Conservation (phyloP, 495 filamentous ascomycete species). For the Aspergillus conjunctus region DNA sequence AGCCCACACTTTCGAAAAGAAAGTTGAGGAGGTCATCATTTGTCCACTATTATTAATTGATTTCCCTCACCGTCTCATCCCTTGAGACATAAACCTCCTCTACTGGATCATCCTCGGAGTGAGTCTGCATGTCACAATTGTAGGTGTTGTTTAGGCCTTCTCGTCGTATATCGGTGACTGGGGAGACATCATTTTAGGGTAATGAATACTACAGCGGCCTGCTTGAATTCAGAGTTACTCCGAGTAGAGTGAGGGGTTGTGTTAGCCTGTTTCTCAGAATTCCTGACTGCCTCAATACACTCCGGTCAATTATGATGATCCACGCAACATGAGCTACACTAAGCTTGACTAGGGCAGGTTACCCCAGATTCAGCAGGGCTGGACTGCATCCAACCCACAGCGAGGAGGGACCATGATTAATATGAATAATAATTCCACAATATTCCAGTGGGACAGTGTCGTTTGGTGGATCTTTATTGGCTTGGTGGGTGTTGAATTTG, state of each 20-base stretch:
- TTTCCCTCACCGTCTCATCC: constrained; percentile 22
- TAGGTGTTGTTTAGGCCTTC: background rate
- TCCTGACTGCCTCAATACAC: no score
- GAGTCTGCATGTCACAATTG: constrained; percentile 2
- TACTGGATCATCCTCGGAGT: background rate
- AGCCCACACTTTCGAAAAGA: background rate
- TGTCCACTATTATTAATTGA: background rate
- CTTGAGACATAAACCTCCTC: constrained; percentile 9
- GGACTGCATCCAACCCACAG: constrained; percentile 7
- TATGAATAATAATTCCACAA: constrained; percentile 5
- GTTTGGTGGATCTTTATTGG: background rate
- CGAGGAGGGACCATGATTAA: constrained; percentile 6
- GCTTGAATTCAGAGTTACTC: no score
- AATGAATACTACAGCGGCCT: background rate
- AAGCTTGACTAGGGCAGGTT: constrained; percentile 8
- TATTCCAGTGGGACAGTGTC: background rate
- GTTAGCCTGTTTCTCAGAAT: no score
- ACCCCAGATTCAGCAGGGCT: constrained; percentile 20
- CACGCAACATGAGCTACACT: background rate
- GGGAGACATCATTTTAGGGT: background rate
- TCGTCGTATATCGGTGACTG: background rate
- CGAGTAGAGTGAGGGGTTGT: no score
- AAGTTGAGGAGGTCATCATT: constrained; percentile 18
- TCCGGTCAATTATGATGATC: no score
- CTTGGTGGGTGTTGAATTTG: background rate